These are phyloP conservation scores for Candida rishiriensis DNA, from an alignment of 805 yeast species.

Conservation along the genomic window DNA sequence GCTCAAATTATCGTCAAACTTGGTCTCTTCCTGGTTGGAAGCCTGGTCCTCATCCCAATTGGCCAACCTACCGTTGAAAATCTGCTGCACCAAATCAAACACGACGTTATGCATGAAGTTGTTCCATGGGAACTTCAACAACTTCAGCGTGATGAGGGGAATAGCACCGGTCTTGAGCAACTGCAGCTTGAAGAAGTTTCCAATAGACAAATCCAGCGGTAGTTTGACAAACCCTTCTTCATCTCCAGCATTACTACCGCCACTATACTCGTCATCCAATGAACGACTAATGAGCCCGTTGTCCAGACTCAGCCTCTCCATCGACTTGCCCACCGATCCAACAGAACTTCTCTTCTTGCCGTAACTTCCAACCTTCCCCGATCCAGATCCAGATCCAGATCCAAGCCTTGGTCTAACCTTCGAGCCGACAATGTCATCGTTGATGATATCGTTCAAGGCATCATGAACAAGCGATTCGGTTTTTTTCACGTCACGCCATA, in stretches of 20 bases:
- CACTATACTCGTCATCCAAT: slow-evolving; percentile 23
- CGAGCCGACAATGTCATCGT: slow-evolving; percentile 13
- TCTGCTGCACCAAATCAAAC: slow-evolving; percentile 91
- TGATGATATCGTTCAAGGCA: slow-evolving; percentile 31
- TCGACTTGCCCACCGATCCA: slow-evolving; percentile 14
- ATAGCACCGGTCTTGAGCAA: slow-evolving; percentile 68
- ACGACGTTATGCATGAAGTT: slow-evolving; percentile 96
- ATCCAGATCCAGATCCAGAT: slow-evolving; percentile 2
- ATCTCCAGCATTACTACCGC: neutral
- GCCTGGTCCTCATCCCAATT: slow-evolving; percentile 35
- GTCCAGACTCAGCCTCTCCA: slow-evolving; percentile 24
- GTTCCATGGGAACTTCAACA: slow-evolving; percentile 90
- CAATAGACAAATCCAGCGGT: slow-evolving; percentile 42
- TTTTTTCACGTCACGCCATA: slow-evolving; percentile 53
- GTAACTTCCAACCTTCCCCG: slow-evolving; percentile 21
- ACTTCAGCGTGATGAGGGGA: slow-evolving; percentile 56
- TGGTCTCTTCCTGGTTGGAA: slow-evolving; percentile 30
- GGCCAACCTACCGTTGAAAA: slow-evolving; percentile 64
- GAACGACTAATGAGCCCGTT: neutral
- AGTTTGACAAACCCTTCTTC: slow-evolving; percentile 21
- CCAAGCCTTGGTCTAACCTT: neutral
- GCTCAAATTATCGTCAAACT: slow-evolving; percentile 29
- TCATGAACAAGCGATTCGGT: slow-evolving; percentile 33
- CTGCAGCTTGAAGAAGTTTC: slow-evolving; percentile 79
- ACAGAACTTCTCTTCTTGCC: slow-evolving; percentile 16